Conservation (phyloP, 2,329 filamentous ascomycete species). For the Aspergillus latus region DNA sequence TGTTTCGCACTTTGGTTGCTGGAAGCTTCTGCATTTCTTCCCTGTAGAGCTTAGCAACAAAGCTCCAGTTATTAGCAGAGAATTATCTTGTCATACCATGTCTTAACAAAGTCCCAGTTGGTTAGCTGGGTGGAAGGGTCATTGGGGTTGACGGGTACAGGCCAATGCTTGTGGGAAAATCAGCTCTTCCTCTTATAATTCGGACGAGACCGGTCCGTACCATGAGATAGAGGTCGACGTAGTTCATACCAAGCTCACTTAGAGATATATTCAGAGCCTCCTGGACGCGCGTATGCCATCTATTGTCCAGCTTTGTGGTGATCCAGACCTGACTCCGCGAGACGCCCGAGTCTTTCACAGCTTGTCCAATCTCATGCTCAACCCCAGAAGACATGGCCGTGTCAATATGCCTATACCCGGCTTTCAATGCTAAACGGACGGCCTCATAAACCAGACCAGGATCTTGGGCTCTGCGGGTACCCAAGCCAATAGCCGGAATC, state of each 20-base stretch:
- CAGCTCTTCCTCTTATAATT: too few species aligned
- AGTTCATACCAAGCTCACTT: neutral
- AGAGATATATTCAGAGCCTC: neutral
- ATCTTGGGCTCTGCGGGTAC: neutral
- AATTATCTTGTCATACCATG: too few species aligned
- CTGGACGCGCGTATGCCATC: neutral
- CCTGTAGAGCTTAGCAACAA: too few species aligned
- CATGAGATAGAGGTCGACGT: slow-evolving; percentile 12
- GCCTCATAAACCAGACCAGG: neutral
- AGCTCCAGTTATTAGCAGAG: too few species aligned
- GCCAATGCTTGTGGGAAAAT: too few species aligned
- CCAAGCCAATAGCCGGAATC: neutral
- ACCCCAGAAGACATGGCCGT: neutral
- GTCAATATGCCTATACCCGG: slow-evolving; percentile 10
- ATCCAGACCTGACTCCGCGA: slow-evolving; percentile 1
- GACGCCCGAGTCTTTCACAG: neutral
- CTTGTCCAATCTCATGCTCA: neutral
- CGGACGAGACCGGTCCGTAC: neutral
- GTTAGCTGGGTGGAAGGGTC: too few species aligned
- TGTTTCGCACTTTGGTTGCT: slow-evolving; percentile 63
- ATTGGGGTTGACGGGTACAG: too few species aligned
- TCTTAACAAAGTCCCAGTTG: too few species aligned
- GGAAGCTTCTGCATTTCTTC: slow-evolving; percentile 23
- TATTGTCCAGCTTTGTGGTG: slow-evolving; percentile 5
- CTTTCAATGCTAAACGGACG: neutral